Percentiles rank a stretch among this genome's conserved stretches.
Evolutionary conservation across 345 rosid genomes (phyloP).

Genomic region (Syzygium grande): DNA sequence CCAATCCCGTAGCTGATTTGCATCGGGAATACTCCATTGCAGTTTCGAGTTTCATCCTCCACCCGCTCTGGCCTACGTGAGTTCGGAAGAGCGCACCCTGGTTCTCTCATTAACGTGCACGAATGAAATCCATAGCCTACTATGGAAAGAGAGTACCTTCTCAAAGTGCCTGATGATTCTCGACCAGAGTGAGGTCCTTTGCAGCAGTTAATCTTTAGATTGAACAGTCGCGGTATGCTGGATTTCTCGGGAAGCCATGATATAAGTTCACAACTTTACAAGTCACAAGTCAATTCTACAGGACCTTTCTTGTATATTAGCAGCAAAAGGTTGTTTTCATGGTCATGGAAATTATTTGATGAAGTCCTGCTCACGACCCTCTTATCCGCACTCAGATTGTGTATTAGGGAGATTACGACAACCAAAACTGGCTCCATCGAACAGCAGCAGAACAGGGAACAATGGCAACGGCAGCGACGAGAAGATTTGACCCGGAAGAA

Average conservation of each 20-base stretch:
- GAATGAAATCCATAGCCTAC: neutral
- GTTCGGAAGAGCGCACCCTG: neutral
- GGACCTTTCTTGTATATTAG: neutral
- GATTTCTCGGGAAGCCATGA: neutral
- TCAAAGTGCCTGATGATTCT: neutral
- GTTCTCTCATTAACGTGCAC: neutral
- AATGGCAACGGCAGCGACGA: neutral
- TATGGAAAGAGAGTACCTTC: neutral
- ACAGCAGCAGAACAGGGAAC: neutral
- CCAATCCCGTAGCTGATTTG: neutral
- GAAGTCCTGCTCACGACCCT: neutral
- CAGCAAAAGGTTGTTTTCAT: neutral
- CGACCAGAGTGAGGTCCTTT: neutral
- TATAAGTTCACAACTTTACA: neutral
- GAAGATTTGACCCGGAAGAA: neutral
- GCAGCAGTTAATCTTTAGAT: neutral
- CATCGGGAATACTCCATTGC: neutral
- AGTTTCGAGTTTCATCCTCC: neutral
- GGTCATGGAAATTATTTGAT: neutral
- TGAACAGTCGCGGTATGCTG: neutral
- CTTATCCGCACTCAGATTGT: neutral
- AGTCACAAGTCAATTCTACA: neutral
- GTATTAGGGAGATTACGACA: neutral
- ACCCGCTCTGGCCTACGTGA: neutral
- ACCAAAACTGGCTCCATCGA: neutral